Evolutionary conservation across 495 filamentous ascomycete genomes (phyloP).

Genomic region (Pyrenula massariospora): DNA sequence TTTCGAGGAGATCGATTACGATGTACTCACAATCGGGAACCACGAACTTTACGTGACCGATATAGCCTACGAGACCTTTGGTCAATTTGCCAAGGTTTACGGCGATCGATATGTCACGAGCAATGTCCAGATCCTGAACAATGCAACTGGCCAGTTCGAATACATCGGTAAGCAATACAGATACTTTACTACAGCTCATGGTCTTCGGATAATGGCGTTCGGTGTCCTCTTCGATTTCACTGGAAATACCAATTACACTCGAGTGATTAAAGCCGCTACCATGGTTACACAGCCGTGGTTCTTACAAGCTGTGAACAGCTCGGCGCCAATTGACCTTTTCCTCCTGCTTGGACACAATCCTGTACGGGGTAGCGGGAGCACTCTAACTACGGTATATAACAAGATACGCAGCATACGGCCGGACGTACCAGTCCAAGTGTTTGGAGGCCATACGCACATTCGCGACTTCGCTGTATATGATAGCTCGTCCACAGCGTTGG

Average conservation of each 20-base stretch:
- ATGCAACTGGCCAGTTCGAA: constrained; percentile 14
- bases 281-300: constrained; percentile 25
- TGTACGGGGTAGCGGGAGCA: constrained; percentile 10
- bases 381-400: constrained; percentile 17
- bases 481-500: constrained; percentile 18
- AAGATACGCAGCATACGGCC: constrained; percentile 19
- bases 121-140: constrained; percentile 24
- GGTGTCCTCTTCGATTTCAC: constrained; percentile 25
- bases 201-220: constrained; percentile 27
- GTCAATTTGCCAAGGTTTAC: constrained; percentile 21
- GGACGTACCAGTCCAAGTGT: constrained; percentile 22
- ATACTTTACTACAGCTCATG: constrained; percentile 23
- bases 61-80: constrained; percentile 20
- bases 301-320: constrained; percentile 18
- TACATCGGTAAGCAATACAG: constrained; percentile 22
- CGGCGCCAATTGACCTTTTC: constrained; percentile 24
- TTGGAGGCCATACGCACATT: constrained; percentile 29
- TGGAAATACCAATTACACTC: constrained; percentile 19
- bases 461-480: constrained; percentile 26
- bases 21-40: constrained; percentile 29
- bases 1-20: constrained; percentile 30
- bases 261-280: constrained; percentile 14
- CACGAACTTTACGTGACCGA: constrained; percentile 25
- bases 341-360: constrained; percentile 27
- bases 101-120: constrained; percentile 29